phyloP scores from a whole-genome alignment of 192 early-diverging fungal genomes.

The Gigaspora rosea region DNA sequence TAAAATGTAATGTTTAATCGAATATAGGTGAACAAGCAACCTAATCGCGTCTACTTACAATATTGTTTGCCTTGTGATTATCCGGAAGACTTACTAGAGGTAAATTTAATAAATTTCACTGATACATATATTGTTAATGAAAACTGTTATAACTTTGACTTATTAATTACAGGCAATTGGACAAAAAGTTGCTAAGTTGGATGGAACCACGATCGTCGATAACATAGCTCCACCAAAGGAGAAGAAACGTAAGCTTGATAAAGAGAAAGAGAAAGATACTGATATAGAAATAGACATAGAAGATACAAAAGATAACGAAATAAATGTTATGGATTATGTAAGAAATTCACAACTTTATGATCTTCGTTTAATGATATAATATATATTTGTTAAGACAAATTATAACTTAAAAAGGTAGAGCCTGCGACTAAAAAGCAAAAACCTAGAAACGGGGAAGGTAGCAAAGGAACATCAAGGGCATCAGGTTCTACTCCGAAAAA shows the following conservation, averaged over 20 bases:
- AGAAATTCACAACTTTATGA: not conserved
- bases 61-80: conserved; percentile 25
- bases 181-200: conserved; percentile 15
- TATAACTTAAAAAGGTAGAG: not conserved
- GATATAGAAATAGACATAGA: not conserved
- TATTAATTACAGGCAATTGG: not conserved
- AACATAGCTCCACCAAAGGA: conserved; percentile 4
- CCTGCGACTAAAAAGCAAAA: not conserved
- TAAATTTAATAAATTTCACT: not conserved
- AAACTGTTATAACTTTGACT: not conserved
- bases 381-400: not conserved
- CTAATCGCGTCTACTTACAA: conserved; percentile 19
- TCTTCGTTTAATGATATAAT: too few species aligned
- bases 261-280: conserved; percentile 13
- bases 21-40: not conserved
- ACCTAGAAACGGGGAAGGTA: conserved; percentile 6
- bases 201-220: conserved; percentile 6
- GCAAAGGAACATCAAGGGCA: not conserved
- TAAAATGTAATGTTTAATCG: not conserved
- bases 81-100: conserved; percentile 17
- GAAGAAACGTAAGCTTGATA: not conserved
- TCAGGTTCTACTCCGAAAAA: conserved; percentile 18
- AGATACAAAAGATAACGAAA: conserved; percentile 1
- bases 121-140: not conserved
- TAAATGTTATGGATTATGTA: not conserved